Evolutionary conservation across 768 basidiomycete species (phyloP), one percentile per base, ranked within the genome.

Genomic region (Amylocystis lapponica): DNA sequence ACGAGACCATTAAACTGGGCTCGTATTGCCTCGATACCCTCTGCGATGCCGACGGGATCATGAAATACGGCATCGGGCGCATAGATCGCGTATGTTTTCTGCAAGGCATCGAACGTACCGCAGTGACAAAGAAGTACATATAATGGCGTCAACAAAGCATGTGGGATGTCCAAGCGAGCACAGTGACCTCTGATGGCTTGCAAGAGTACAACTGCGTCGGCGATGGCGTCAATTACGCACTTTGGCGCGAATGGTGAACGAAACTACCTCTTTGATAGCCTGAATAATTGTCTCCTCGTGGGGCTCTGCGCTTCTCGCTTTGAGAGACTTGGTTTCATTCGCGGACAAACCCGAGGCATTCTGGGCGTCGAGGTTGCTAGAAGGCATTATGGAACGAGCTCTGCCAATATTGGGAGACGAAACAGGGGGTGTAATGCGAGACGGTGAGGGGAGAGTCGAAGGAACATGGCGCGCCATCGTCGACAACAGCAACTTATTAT

Each of bases 41-140:
- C 54, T 9, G 71, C 66, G 33, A 72, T 69, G 27, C 73, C 72
- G 34, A 74, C 51, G 11, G 70, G 71, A 48, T 74, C 71, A 42
- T 70, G 67, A 48, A 75, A 74, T 40, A 68, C 54, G 0, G 69
- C 70, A 26, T 72, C 57, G 14, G 55, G 47, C 10, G 67, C 49
- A 39, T 74, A 74, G 8, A 72, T 62, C 42, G 60, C 55, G 46
- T 74, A 74, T 4, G 72, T 66, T n/a, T 42, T 56, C 73, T 73
- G 41, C 37, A 22, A 12, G 17, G n/a, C 3, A 13, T 30, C 8
- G 19, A 14, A 7, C 13, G 22, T 26, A 5, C 9, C 3, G 27
- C 17, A 27, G 41, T 10, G 21, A 26, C 23, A 26, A n/a, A n/a
- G n/a, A n/a, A n/a, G n/a, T n/a, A n/a, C n/a, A n/a, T n/a, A n/a